Percentiles rank a stretch among this genome's conserved stretches.
These are phyloP conservation scores for Dryas integrifolia DNA, from an alignment of 331 rosid genomes.

Conservation along the genomic window DNA sequence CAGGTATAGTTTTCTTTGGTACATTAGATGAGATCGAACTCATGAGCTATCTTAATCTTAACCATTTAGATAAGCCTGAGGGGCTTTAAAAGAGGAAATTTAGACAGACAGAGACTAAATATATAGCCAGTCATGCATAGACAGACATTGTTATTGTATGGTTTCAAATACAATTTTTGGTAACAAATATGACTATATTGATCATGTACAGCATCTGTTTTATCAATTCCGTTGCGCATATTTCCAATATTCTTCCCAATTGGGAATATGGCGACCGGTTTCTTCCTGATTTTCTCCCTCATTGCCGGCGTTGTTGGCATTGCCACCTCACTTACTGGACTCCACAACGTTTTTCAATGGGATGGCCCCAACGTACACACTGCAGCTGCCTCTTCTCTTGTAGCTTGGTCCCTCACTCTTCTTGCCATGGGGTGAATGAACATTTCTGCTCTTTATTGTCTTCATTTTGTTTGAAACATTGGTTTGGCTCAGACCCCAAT, in stretches of 20 bases:
- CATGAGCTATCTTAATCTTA: neutral
- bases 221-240: constrained; percentile 55
- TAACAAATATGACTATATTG: too few species aligned
- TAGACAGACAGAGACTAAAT: too few species aligned
- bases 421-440: constrained; percentile 82
- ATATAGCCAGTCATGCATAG: too few species aligned
- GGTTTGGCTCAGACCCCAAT: neutral
- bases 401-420: constrained; percentile 61
- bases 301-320: constrained; percentile 84
- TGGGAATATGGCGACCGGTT: constrained; percentile 85
- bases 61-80: too few species aligned
- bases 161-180: too few species aligned
- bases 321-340: constrained; percentile 64
- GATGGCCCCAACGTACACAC: constrained; percentile 42
- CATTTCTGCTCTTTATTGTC: neutral
- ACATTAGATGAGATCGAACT: neutral
- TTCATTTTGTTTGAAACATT: neutral
- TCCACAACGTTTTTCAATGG: constrained; percentile 54
- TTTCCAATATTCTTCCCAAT: constrained; percentile 85
- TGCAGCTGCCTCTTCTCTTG: constrained; percentile 71
- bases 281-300: constrained; percentile 63
- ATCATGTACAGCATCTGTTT: constrained; percentile 55
- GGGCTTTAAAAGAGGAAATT: too few species aligned
- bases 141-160: too few species aligned
- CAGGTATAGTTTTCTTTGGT: constrained; percentile 40